phyloP scores from a whole-genome alignment of 208 protist genomes.

The Acanthamoeba lenticulata region DNA sequence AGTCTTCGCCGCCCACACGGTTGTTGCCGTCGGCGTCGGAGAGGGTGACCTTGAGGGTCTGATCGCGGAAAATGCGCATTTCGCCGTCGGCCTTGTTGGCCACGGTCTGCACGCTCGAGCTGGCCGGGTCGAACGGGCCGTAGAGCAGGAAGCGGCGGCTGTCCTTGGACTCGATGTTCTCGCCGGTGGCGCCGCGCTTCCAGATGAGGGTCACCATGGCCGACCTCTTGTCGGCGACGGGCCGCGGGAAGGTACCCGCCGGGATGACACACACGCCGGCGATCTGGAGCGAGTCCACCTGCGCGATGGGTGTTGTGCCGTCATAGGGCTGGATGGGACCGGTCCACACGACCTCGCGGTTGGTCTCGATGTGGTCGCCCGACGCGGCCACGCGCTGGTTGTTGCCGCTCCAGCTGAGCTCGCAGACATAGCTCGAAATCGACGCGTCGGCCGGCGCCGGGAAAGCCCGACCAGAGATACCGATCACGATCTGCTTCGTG shows the following conservation, averaged over 20 bases:
- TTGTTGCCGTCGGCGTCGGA: not conserved
- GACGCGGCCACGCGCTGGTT: not conserved
- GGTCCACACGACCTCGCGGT: no score
- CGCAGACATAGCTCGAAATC: not conserved
- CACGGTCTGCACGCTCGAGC: not conserved
- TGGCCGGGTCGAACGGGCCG: not conserved
- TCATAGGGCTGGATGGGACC: not conserved
- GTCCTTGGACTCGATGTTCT: not conserved
- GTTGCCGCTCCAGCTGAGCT: not conserved
- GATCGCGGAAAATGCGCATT: not conserved
- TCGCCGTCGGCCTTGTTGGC: slow-evolving; percentile 1
- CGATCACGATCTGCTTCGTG: not conserved
- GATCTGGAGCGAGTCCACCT: not conserved
- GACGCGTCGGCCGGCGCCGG: not conserved
- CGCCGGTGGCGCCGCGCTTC: not conserved
- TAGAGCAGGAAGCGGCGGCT: not conserved
- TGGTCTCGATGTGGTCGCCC: no score
- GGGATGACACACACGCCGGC: not conserved
- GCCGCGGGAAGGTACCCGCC: not conserved
- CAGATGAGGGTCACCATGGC: not conserved
- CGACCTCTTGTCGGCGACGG: not conserved
- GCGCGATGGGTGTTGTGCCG: not conserved
- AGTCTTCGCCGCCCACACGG: not conserved
- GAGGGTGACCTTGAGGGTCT: not conserved
- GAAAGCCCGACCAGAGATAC: not conserved